A percentile compares a stretch with the other conserved stretches of the same genome.
Evolutionary conservation across 768 basidiomycete genomes (phyloP).

Genomic region (Russula emetica): DNA sequence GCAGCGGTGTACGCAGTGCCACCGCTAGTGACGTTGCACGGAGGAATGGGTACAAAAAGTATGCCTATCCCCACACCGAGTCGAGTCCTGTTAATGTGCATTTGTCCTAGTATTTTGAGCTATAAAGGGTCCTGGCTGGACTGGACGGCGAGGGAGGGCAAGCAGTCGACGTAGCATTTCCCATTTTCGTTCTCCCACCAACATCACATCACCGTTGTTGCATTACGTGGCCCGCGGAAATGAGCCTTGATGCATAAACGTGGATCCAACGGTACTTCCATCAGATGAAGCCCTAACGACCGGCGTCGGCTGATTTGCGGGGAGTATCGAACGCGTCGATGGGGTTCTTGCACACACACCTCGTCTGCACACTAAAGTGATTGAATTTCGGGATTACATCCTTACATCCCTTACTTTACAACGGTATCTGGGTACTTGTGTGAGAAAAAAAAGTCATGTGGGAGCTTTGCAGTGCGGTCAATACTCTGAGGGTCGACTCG

Average conservation of each 20-base stretch:
- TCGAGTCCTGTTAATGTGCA: not conserved
- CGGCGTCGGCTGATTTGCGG: not conserved
- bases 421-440: not conserved
- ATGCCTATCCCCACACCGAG: slow-evolving; percentile 6
- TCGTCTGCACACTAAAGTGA: not conserved
- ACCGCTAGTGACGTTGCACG: slow-evolving; percentile 42
- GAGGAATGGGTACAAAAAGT: slow-evolving; percentile 43
- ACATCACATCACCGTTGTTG: not conserved
- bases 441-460: not conserved
- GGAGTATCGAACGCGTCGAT: not conserved
- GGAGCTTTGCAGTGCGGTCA: not conserved
- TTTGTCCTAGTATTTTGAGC: slow-evolving; percentile 43
- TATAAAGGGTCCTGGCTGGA: slow-evolving; percentile 88
- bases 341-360: too few relatives aligned
- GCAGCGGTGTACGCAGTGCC: slow-evolving; percentile 46
- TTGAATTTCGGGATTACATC: not conserved
- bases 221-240: slow-evolving; percentile 7
- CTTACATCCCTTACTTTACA: not conserved
- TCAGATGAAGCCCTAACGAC: not conserved
- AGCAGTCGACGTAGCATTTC: slow-evolving; percentile 33
- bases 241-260: slow-evolving; percentile 2
- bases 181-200: not conserved
- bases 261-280: not conserved
- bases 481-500: too few relatives aligned
- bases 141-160: slow-evolving; percentile 60